Evolutionary conservation across 768 basidiomycete species (phyloP), one percentile per base, ranked within the genome.

Genomic region (Panaeolus papilionaceus): DNA sequence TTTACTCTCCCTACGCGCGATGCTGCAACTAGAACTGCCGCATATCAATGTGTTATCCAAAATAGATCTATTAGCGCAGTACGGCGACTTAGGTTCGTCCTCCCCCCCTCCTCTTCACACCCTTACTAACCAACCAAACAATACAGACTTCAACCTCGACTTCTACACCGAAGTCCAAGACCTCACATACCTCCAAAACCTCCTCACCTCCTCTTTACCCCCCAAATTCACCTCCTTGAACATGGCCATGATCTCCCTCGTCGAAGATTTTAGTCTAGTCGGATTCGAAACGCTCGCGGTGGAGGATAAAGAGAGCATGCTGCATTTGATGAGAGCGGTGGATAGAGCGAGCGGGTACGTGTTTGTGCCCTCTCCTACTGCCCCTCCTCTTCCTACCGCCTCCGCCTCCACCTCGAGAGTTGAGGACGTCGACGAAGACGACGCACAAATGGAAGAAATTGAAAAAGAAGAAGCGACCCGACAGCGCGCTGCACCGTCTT

Each of bases 141-240:
- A 39, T 47, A 38, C 72, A 98, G 97, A 97, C 51, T 99, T 99
- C 83, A 98, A 97, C 74, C 90, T 99, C 37, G 94, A 95, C 71
- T 99, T 93, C 77, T 99, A 99, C 78, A 98, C 98, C 47, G 96
- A 99, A 79, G 98, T 98, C 0, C 96, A 98, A 78, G 97, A 99
- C 75, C 84, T 99, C 0, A 91, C 92, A 0, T 91, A 98, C 76
- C 87, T 99, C 23, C 88, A 94, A 70, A 91, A 90, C 69, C 81
- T 88, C 0, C 86, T 99, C 16, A 83, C 88, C 0, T 75, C 88
- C 0, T 86, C 92, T 0, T 72, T 80, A 3, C 79, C 85, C 1
- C 88, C 91, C 1, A 89, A 89, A 44, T 98, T 89, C 72, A 81
- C 86, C 0, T 89, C 89, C 8, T 79, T 99, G 54, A 99, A 98